These are phyloP conservation scores for Wickerhamiella kazuoi DNA, from an alignment of 805 yeast species.

Conservation along the genomic window DNA sequence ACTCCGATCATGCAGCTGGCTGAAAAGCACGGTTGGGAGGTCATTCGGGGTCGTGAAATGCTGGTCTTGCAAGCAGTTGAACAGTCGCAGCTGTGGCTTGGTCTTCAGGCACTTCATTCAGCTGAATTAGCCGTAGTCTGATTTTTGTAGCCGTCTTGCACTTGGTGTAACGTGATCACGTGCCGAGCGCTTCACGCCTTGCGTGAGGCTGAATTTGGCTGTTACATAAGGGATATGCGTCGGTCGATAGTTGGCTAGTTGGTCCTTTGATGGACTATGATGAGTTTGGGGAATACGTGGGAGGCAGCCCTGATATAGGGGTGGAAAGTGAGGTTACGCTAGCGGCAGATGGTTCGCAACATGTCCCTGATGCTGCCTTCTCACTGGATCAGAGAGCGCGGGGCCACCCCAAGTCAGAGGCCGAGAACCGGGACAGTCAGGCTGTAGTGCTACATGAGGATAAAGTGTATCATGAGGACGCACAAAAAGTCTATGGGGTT, in stretches of 20 bases:
- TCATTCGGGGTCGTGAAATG: slow-evolving; percentile 84
- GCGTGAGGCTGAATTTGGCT: neutral
- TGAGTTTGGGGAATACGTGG: slow-evolving; percentile 22
- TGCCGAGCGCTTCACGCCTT: too few relatives aligned
- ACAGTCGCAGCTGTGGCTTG: slow-evolving; percentile 63
- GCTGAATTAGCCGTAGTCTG: slow-evolving; percentile 11
- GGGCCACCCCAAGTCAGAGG: too few relatives aligned
- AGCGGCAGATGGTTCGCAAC: too few relatives aligned
- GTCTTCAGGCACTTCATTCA: slow-evolving; percentile 18
- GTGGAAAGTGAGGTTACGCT: too few relatives aligned
- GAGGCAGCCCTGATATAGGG: slow-evolving; percentile 5
- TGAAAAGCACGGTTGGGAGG: slow-evolving; percentile 47
- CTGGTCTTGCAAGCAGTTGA: slow-evolving; percentile 82
- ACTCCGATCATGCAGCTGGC: slow-evolving; percentile 82
- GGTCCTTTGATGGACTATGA: slow-evolving; percentile 16
- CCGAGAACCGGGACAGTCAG: too few relatives aligned
- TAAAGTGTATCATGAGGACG: slow-evolving; percentile 19
- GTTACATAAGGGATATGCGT: too few relatives aligned
- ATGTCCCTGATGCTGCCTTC: neutral
- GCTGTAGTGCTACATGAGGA: slow-evolving; percentile 30
- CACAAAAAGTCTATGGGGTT: slow-evolving; percentile 33
- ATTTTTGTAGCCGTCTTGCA: too few relatives aligned
- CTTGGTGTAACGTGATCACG: too few relatives aligned
- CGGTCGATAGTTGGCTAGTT: too few relatives aligned
- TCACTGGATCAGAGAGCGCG: slow-evolving; percentile 9